A percentile compares a stretch with the other conserved stretches of the same genome.
These are phyloP conservation scores for Suillus hirtellus DNA, from an alignment of 768 basidiomycete species.

Conservation along the genomic window DNA sequence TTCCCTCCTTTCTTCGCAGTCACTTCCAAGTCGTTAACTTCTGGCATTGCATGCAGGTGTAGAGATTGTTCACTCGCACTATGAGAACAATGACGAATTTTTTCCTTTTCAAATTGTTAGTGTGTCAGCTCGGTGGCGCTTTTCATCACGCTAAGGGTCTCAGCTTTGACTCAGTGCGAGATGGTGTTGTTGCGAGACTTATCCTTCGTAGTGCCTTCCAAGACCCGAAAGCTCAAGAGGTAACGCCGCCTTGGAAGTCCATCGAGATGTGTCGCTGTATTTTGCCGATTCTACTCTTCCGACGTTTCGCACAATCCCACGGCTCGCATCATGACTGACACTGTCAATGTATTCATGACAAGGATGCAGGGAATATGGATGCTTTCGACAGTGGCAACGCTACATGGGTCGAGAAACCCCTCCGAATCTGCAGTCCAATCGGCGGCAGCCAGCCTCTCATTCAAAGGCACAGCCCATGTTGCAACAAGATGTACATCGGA, in stretches of 20 bases:
- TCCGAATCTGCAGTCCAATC: not conserved
- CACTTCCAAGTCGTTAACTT: conserved; percentile 56
- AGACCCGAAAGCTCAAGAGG: conserved; percentile 35
- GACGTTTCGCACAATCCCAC: not conserved
- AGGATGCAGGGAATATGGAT: not conserved
- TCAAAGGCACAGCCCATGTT: not conserved
- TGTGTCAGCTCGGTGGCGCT: not conserved
- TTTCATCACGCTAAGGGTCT: not conserved
- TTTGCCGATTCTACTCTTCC: not conserved
- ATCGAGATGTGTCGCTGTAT: conserved; percentile 27
- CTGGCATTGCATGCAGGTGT: conserved; percentile 45
- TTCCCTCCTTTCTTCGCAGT: conserved; percentile 37
- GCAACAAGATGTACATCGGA: not conserved
- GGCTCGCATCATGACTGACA: not conserved
- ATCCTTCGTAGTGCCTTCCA: conserved; percentile 36
- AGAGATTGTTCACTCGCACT: conserved; percentile 48
- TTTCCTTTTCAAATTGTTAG: conserved; percentile 49
- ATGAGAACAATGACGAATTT: conserved; percentile 40
- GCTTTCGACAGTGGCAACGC: not conserved
- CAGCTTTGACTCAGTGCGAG: conserved; percentile 37
- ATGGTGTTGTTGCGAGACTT: conserved; percentile 34
- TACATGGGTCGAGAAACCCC: not conserved
- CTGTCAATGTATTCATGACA: too few species aligned
- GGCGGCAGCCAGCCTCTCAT: not conserved
- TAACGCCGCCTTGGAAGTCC: conserved; percentile 31